Evolutionary conservation across 2,329 filamentous ascomycete genomes (phyloP).

Genomic region (Fusarium gaditjirri): DNA sequence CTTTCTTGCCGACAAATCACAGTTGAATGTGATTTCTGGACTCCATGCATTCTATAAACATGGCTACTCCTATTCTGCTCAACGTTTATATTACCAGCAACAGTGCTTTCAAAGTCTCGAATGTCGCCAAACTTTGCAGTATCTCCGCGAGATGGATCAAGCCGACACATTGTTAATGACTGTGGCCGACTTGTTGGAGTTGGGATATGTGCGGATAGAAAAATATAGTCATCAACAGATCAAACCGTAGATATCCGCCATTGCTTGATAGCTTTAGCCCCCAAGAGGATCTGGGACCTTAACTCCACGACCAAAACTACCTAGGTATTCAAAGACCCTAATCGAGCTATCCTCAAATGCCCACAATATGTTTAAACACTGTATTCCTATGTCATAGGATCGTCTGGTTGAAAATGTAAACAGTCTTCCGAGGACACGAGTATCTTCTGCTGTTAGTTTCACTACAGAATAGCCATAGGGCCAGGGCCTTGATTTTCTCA

Average conservation of each 20-base stretch:
- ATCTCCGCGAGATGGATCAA: not conserved
- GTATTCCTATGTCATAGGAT: not conserved
- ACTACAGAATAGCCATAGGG: not conserved
- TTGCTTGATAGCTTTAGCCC: not conserved
- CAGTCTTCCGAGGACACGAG: too few species aligned
- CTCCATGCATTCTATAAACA: too few species aligned
- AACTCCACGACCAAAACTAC: not conserved
- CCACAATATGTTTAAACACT: fast-evolving
- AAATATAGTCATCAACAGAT: not conserved
- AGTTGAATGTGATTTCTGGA: not conserved
- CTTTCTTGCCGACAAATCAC: too few species aligned
- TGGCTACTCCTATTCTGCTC: not conserved
- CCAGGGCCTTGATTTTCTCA: fast-evolving
- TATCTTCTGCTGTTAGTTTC: not conserved
- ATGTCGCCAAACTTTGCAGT: too few species aligned
- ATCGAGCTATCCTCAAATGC: fast-evolving
- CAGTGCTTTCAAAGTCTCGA: not conserved
- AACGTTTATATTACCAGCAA: not conserved
- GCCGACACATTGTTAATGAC: not conserved
- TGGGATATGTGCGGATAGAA: fast-evolving
- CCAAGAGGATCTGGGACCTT: not conserved
- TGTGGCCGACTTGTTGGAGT: too few species aligned
- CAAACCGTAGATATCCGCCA: not conserved
- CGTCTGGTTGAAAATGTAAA: not conserved
- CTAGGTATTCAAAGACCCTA: not conserved